These are phyloP conservation scores for Mucor racemosus DNA, from an alignment of 371 early-diverging fungal species.

Conservation along the genomic window DNA sequence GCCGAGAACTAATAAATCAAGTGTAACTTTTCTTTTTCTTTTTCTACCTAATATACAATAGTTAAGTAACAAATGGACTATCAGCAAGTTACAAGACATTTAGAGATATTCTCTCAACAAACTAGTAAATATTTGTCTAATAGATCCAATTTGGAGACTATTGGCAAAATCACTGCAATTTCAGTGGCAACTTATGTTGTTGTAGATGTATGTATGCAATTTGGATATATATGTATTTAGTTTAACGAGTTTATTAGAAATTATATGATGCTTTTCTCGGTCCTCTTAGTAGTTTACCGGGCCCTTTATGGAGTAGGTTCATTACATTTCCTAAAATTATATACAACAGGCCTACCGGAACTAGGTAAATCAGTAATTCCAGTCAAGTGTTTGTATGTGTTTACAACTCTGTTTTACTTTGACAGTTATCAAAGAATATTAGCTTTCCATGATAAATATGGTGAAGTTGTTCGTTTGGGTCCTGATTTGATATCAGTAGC, in stretches of 20 bases:
- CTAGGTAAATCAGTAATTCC: conserved; percentile 15
- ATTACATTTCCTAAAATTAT: conserved; percentile 15
- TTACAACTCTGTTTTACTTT: no score
- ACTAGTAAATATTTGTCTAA: conserved; percentile 12
- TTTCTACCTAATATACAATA: neutral
- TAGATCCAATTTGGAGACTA: conserved; percentile 12
- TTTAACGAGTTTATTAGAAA: conserved; percentile 21
- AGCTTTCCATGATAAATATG: conserved; percentile 21
- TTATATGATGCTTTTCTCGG: conserved; percentile 40
- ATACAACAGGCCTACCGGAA: conserved; percentile 30
- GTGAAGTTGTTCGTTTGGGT: conserved; percentile 28
- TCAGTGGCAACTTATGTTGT: conserved; percentile 19
- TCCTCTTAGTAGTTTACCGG: conserved; percentile 33
- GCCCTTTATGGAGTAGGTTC: conserved; percentile 34
- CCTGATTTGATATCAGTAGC: conserved; percentile 10
- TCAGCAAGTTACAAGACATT: neutral
- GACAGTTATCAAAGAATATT: conserved; percentile 16
- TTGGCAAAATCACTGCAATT: conserved; percentile 27
- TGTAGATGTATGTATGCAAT: neutral
- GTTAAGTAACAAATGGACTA: neutral
- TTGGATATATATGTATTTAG: neutral
- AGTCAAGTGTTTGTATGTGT: no score
- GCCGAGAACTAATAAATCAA: neutral
- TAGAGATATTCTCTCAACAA: conserved; percentile 9
- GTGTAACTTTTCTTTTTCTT: neutral